Evolutionary conservation across 345 rosid species (phyloP).

Genomic region (Conringia planisiliqua): DNA sequence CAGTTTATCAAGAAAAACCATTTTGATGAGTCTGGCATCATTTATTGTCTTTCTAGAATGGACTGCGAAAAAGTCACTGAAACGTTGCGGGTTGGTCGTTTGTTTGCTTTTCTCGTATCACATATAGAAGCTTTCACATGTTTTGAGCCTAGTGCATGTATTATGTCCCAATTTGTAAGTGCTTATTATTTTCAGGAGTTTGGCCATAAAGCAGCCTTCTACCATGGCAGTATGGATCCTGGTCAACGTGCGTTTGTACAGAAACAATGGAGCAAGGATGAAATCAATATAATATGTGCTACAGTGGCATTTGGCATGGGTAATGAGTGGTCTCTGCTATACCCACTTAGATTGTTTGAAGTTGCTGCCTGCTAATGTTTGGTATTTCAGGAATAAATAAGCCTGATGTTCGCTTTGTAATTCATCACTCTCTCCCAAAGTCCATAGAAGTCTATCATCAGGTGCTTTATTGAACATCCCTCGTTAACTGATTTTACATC

Average conservation of each 20-base stretch:
- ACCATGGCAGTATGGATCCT: conserved; percentile 93
- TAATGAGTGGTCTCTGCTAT: conserved; percentile 32
- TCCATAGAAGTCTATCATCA: conserved; percentile 98
- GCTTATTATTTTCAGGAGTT: conserved; percentile 47
- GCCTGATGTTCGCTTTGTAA: conserved; percentile 96
- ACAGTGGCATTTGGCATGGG: conserved; percentile 99
- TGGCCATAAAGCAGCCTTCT: conserved; percentile 93
- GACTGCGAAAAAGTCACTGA: conserved; percentile 95
- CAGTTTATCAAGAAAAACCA: conserved; percentile 78
- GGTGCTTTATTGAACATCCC: conserved; percentile 40
- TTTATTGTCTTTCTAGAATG: conserved; percentile 96
- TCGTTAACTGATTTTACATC: too few relatives aligned
- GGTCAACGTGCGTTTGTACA: conserved; percentile 65
- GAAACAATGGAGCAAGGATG: conserved; percentile 98
- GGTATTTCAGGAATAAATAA: conserved; percentile 77
- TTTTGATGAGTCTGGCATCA: conserved; percentile 92
- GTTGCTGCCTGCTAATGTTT: conserved; percentile 14
- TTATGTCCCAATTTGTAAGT: not conserved
- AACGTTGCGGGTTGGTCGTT: conserved; percentile 67
- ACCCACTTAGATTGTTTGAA: conserved; percentile 1
- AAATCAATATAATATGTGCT: conserved; percentile 90
- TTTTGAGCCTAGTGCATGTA: not conserved
- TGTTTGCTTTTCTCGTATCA: not conserved
- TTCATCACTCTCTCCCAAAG: conserved; percentile 96
- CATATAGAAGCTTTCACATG: not conserved